phyloP scores from a whole-genome alignment of 495 filamentous ascomycete genomes.

The Penicillium waksmanii region DNA sequence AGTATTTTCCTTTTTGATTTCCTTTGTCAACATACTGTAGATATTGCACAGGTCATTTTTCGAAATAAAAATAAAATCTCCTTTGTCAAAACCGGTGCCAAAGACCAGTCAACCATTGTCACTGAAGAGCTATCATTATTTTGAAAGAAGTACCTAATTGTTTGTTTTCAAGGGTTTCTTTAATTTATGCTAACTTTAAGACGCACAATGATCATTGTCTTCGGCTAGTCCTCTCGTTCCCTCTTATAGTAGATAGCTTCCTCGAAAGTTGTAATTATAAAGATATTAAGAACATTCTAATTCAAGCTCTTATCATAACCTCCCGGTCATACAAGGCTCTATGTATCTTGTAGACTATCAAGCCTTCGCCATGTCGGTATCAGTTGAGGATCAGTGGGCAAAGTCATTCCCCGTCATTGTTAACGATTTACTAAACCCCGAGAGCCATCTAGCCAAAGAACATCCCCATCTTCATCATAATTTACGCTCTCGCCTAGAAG shows the following conservation, averaged over 20 bases:
- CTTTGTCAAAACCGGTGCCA: neutral
- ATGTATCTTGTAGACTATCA: neutral
- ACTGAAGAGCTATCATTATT: too few species aligned
- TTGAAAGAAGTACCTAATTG: too few species aligned
- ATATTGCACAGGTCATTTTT: neutral
- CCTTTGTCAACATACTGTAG: neutral
- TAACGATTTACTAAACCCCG: slow-evolving; percentile 7
- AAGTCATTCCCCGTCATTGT: slow-evolving; percentile 9
- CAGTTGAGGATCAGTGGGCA: neutral
- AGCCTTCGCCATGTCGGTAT: neutral
- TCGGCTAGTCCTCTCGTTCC: too few species aligned
- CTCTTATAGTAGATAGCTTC: too few species aligned
- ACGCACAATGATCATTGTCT: too few species aligned
- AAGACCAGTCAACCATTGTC: neutral
- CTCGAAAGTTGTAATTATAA: too few species aligned
- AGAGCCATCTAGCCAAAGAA: slow-evolving; percentile 9
- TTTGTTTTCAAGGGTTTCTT: too few species aligned
- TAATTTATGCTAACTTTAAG: too few species aligned
- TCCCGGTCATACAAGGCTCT: too few species aligned
- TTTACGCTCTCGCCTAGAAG: slow-evolving; percentile 12
- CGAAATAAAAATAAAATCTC: neutral
- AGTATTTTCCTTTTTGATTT: neutral
- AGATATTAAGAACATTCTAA: too few species aligned
- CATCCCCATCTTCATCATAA: slow-evolving; percentile 20
- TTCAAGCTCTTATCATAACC: too few species aligned